These are phyloP conservation scores for Micractinium conductrix DNA, from an alignment of 139 green algal genomes.

Conservation along the genomic window DNA sequence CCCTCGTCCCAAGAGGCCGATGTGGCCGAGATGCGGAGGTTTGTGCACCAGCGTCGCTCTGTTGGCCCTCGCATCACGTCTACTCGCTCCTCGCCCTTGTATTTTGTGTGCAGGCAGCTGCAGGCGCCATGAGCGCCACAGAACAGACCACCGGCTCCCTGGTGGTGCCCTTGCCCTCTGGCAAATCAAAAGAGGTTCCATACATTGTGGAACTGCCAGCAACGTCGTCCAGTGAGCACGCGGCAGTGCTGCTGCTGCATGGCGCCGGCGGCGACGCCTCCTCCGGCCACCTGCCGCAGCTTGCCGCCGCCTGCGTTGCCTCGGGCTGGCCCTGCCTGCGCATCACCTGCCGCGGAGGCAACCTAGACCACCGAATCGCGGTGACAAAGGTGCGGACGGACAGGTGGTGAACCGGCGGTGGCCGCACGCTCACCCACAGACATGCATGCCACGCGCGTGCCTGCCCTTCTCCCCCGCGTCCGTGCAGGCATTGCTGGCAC, in stretches of 20 bases:
- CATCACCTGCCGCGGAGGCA: constrained; percentile 40
- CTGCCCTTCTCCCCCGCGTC: not conserved
- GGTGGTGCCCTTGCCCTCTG: not conserved
- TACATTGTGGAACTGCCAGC: not conserved
- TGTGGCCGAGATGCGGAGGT: no score
- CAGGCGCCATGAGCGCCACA: no score
- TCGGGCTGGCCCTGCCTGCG: constrained; percentile 40
- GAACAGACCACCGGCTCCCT: not conserved
- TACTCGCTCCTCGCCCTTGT: not conserved
- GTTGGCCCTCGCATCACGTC: no score
- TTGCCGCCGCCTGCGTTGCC: constrained; percentile 19
- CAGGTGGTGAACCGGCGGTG: not conserved
- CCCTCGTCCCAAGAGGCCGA: no score
- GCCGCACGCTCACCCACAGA: not conserved
- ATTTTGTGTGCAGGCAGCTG: not conserved
- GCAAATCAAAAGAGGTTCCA: not conserved
- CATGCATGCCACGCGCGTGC: not conserved
- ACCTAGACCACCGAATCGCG: constrained; percentile 37
- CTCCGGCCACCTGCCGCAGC: constrained; percentile 34
- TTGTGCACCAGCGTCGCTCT: no score
- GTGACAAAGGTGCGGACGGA: constrained; percentile 26
- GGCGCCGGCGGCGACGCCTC: constrained; percentile 50
- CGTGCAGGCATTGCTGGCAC: not conserved
- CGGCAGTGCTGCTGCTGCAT: constrained; percentile 50
- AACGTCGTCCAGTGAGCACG: no score